Evolutionary conservation across 2,329 filamentous ascomycete species (phyloP), one percentile per base, ranked within the genome.

Genomic region (Westerdykella ornata): DNA sequence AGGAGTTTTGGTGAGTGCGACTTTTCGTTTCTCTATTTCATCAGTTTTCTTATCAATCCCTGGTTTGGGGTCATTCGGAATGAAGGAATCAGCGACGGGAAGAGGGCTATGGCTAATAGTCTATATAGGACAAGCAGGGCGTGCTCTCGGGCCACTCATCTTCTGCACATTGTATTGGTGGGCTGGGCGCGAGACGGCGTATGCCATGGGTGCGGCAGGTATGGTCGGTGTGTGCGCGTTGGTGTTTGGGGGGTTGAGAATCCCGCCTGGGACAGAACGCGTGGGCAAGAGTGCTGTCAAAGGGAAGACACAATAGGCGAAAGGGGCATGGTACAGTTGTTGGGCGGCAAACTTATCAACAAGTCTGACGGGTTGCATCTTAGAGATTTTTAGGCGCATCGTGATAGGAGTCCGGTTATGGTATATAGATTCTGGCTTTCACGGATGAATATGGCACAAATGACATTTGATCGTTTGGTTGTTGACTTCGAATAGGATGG

Each of bases 131-230:
- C 92, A 98, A 72, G 76, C 89, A 3, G 92, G 92, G 2, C 77
- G 92, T 26, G 88, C 89, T 0, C 66, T 94, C 9, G 92, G 92
- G 0, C 92, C 92, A 0, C 65, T 98, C 4, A 69, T 94, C 28
- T 98, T 98, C 62, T 97, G 92, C 47, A 88, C 87, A 37, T 73
- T 98, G 42, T 98, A 98, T 70, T 98, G 92, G 92, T 98, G 92
- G 92, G 89, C 88, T 5, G 92, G 92, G 0, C 75, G 92, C 35
- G 84, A 94, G 60, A 75, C 81, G 9, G 92, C 92, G 2, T 98
- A 97, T 65, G 74, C 73, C 1, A 75, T 88, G 54, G 92, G 92
- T 3, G 85, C 87, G 0, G 73, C 78, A 11, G 88, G 88, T 4
- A 94, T 97, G 72, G 66, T 85, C 4, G 78, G 73, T 1, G 89